Base-by-base conservation (phyloP, 2,329 filamentous ascomycete genomes). In the Emergomyces orientalis region DNA sequence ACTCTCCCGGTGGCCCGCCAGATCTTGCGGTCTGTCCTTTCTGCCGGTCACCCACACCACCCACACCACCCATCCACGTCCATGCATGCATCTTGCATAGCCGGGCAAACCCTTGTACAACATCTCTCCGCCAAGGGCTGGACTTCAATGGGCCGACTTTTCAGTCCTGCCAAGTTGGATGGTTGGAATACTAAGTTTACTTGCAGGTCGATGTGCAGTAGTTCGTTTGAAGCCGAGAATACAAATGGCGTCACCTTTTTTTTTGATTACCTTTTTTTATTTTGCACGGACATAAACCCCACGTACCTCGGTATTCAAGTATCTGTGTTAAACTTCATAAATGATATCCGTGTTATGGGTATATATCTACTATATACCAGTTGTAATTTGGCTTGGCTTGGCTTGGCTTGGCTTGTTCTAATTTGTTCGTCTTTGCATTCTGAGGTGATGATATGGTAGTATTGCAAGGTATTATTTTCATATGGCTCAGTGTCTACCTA, bases 11-110 rank as follows among this genome's bases (percentile, higher is more conserved):
- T 9, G 13, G 32, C 41, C 41, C 32, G 37, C 49, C 27, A 25
- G 43, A 58, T 62, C 60, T 45, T 57, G 60, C 49, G 39, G 49
- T 58, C 47, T 57, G 47, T 19, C 22, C 58, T 32, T 52, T 19
- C 32, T 34, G 43, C 22, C 14, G n/a, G 39, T 6, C 45, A 6
- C 49, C 49, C 7, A 25, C 47, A 27, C 2, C 22, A 14, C 47
- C 7, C 22, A 27, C 47, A 27, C 30, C 43, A 45, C 27, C 27
- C 22, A 14, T 14, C 51, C 51, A 9, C 51, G 37, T 37, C 30
- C 51, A 34, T 55, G 51, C n/a, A 45, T 55, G 49, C 49, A 54
- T 30, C 45, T 22, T 54, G 49, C 49, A 54, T 54, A 54, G 17
- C 49, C 27, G 49, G 49, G 14, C 14, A 54, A 54, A 54, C 13